Evolutionary conservation across 225 moss, liverwort and hornwort genomes (phyloP).

Genomic region (Polytrichum formosum): DNA sequence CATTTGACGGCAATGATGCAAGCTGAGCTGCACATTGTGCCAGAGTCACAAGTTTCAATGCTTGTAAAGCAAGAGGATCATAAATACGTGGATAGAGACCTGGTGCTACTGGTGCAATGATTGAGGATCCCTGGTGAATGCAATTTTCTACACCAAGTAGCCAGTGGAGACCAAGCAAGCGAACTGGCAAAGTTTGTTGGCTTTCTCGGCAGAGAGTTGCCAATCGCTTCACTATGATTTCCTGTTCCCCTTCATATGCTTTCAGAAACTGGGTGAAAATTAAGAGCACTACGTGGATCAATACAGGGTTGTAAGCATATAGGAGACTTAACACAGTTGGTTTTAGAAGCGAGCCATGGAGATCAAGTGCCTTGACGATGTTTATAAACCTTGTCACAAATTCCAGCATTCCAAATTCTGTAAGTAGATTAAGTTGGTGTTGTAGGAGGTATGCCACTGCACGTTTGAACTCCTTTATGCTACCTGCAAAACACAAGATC

Average conservation of each 20-base stretch:
- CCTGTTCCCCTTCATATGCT: constrained; percentile 66
- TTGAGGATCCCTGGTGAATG: constrained; percentile 38
- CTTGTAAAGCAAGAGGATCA: constrained; percentile 87
- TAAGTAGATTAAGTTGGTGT: constrained; percentile 62
- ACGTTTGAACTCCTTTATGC: constrained; percentile 82
- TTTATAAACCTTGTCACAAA: constrained; percentile 83
- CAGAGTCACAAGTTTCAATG: constrained; percentile 82
- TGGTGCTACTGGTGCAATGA: constrained; percentile 57
- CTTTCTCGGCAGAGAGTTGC: constrained; percentile 69
- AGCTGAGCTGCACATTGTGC: constrained; percentile 72
- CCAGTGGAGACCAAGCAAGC: constrained; percentile 90
- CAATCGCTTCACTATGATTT: constrained; percentile 57
- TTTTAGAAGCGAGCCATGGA: constrained; percentile 76
- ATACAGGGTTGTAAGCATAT: constrained; percentile 77
- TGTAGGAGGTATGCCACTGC: constrained; percentile 86
- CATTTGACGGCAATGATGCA: constrained; percentile 19
- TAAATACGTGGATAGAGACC: constrained; percentile 86
- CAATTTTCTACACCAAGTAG: constrained; percentile 71
- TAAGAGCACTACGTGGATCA: constrained; percentile 78
- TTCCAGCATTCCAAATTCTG: constrained; percentile 88
- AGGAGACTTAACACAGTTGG: constrained; percentile 69
- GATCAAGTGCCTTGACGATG: constrained; percentile 79
- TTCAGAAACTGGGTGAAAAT: constrained; percentile 77
- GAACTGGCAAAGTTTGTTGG: constrained; percentile 76
- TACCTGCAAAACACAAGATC: constrained; percentile 49